Base-by-base conservation (phyloP, 1,284 basidiomycete genomes). In the Moesziomyces sp. region DNA sequence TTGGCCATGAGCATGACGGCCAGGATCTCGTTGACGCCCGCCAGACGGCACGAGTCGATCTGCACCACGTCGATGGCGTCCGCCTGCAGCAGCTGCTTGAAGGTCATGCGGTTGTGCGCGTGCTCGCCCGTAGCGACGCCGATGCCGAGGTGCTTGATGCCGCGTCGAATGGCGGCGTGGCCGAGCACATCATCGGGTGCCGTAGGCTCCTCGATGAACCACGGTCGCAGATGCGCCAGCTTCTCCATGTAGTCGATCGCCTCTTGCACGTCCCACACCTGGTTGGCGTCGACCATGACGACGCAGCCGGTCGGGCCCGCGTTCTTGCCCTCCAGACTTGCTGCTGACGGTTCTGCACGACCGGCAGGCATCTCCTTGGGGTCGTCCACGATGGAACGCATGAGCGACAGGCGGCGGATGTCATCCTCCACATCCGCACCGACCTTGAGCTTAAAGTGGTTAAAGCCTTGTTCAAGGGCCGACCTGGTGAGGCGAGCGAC, bases 111-210 rank as follows among this genome's bases (percentile, higher is more conserved):
- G 85, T 96, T 97, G 85, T 96, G 94, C 3, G 93, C 93, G 82
- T 97, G 94, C 85, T 97, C 94, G 52, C 94, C 95, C 0, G 94
- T 97, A 2, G 95, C 94, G 48, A 97, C 95, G 52, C 93, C 93
- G 72, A 97, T 94, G 2, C 91, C 91, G 81, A 91, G 86, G 13
- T 91, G 91, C 83, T 91, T 91, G 65, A 96, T 88, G 3, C 89
- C 91, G 74, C 89, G 90, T 67, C 93, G 91, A 63, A 93, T 90
- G 4, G 91, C 87, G 40, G 92, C 92, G 74, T 94, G 93, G 1
- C 93, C 74, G 14, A 75, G 65, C 13, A 67, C 72, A 47, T 74
- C 71, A 44, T 69, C 68, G 2, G 72, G 75, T 18, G 72, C 71
- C 3, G 72, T 72, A 3, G 75, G 72, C 55, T 76, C 72, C 45